Base-by-base conservation (phyloP, 2,329 filamentous ascomycete genomes). In the Colletotrichum higginsianum region DNA sequence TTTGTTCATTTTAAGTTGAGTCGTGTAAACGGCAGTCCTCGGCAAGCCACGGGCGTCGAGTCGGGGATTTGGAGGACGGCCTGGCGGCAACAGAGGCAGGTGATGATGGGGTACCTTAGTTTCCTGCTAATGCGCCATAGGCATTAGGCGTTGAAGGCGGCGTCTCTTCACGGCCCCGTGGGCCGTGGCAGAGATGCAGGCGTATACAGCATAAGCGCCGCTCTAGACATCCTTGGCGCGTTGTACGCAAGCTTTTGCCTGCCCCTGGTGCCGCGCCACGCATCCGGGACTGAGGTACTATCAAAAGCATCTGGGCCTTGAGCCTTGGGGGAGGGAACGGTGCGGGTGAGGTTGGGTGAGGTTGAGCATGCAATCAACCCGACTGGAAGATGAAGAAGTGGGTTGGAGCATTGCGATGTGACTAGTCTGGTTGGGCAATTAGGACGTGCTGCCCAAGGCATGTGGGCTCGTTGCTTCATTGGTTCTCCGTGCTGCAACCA, bases 281-380 rank as follows among this genome's bases (percentile, higher is more conserved):
- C 50, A 35, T 62, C 57, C 38, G 64, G 38, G 62, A 58, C 40
- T 38, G 57, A 61, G 60, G 30, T 42, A 30, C 46, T 50, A 21
- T n/a, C 55, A 55, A 60, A 9, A 55, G 55, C 53, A 67, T 60
- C 63, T 49, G 56, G 40, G 23, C 46, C 46, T 52, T 26, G 58
- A 61, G 30, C 26, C 60, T 61, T 26, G 30, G 26, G 35, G 52
- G 52, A 16, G n/a, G n/a, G 38, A 35, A 18, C 18, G 46, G 30
- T 49, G 26, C 30, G 35, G n/a, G 46, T 52, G n/a, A n/a, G 47
- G n/a, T 35, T 57, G 44, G 57, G 26, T 56, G 49, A 42, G 53
- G 66, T 72, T 64, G 50, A n/a, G 40, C 50, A 56, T 65, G 52
- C 53, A 72, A 72, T 63, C 53, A 65, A 72, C 69, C 69, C 69